Evolutionary conservation across 2,329 filamentous ascomycete genomes (phyloP).

Genomic region (Colletotrichum caudatum): DNA sequence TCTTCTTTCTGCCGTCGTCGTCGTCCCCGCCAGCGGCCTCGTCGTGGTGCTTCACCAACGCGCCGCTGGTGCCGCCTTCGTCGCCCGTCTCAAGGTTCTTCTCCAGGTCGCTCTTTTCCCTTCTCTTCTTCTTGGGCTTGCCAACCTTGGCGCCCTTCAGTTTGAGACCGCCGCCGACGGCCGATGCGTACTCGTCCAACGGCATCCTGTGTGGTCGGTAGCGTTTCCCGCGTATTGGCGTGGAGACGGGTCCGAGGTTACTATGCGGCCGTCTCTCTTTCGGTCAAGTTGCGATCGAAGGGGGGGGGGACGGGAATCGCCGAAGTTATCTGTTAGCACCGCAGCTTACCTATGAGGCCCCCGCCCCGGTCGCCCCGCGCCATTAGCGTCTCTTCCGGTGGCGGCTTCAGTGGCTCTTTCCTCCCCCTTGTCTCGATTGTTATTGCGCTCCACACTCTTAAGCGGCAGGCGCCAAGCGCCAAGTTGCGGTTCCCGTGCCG

Average conservation of each 20-base stretch:
- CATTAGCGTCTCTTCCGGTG: neutral
- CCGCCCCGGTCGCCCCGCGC: conserved; percentile 2
- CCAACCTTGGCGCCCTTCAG: conserved; percentile 81
- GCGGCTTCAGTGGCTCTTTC: conserved; percentile 21
- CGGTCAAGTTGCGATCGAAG: neutral
- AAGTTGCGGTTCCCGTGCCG: conserved; percentile 8
- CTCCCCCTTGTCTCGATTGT: conserved; percentile 9
- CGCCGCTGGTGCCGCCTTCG: conserved; percentile 46
- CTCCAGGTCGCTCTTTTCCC: conserved; percentile 60
- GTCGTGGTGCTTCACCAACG: conserved; percentile 61
- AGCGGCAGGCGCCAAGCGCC: conserved; percentile 35
- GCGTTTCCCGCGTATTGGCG: conserved; percentile 18
- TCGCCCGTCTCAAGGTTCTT: conserved; percentile 57
- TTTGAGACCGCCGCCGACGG: conserved; percentile 79
- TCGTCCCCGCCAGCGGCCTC: conserved; percentile 45
- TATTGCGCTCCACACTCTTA: conserved; percentile 27
- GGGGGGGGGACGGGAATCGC: neutral
- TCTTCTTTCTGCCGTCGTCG: conserved; percentile 47
- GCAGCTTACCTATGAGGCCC: neutral
- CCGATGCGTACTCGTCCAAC: conserved; percentile 78
- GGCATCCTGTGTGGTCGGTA: conserved; percentile 65
- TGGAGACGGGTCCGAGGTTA: conserved; percentile 10
- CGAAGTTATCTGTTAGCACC: conserved; percentile 14
- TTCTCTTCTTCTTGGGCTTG: conserved; percentile 74
- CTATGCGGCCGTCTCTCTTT: neutral